A percentile compares a stretch with the other conserved stretches of the same genome.
These are phyloP conservation scores for Phaseolus coccineus DNA, from an alignment of 331 rosid species.

Conservation along the genomic window DNA sequence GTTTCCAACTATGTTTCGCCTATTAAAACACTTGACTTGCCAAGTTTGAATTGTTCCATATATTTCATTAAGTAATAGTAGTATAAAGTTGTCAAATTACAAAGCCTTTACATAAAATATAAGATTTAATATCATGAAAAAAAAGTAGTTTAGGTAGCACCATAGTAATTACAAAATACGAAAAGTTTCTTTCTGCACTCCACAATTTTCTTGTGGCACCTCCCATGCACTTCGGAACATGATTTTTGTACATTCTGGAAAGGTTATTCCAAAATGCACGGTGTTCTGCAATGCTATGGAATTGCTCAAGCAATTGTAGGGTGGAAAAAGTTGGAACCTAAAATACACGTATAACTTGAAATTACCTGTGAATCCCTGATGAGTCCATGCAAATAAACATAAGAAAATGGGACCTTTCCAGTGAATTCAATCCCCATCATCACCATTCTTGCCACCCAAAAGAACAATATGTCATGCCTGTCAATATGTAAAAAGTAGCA, in stretches of 20 bases:
- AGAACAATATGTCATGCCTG: slow-evolving; percentile 98
- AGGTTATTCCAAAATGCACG: too few relatives aligned
- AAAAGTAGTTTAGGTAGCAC: slow-evolving; percentile 21
- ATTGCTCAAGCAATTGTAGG: too few relatives aligned
- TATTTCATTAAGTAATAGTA: not conserved
- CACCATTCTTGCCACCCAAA: slow-evolving; percentile 99
- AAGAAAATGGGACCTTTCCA: slow-evolving; percentile 83
- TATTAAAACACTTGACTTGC: not conserved
- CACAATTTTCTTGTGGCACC: too few relatives aligned
- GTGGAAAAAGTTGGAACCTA: too few relatives aligned
- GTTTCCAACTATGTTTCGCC: not conserved
- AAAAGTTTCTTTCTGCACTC: too few relatives aligned
- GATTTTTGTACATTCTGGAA: too few relatives aligned
- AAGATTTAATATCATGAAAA: slow-evolving; percentile 20
- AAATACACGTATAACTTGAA: slow-evolving; percentile 27
- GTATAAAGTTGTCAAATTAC: not conserved
- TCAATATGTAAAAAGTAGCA: slow-evolving; percentile 46
- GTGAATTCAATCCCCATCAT: slow-evolving; percentile 99
- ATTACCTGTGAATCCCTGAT: slow-evolving; percentile 93
- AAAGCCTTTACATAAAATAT: not conserved
- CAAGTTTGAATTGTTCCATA: not conserved
- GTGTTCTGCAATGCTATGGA: too few relatives aligned
- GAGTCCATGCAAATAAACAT: slow-evolving; percentile 95
- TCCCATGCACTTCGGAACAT: too few relatives aligned
- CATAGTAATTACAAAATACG: slow-evolving; percentile 10